Evolutionary conservation across 768 basidiomycete genomes (phyloP).

Genomic region (Xerocomellus dryophilus): DNA sequence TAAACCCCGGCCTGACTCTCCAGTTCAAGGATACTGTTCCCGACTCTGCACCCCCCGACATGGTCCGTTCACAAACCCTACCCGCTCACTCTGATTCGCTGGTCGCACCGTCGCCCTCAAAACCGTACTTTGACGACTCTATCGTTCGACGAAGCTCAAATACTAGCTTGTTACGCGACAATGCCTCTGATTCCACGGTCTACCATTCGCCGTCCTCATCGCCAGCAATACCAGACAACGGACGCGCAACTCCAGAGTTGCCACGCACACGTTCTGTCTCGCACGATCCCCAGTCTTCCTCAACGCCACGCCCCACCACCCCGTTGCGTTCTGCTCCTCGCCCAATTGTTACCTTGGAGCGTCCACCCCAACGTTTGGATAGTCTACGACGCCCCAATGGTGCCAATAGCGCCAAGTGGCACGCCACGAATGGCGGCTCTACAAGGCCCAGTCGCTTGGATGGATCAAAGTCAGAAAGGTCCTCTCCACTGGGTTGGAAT

Average conservation of each 20-base stretch:
- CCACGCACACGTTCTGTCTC: conserved; percentile 40
- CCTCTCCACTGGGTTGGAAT: conserved; percentile 22
- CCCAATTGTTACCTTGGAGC: conserved; percentile 35
- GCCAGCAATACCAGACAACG: conserved; percentile 31
- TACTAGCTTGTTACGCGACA: conserved; percentile 26
- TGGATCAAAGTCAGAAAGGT: conserved; percentile 14
- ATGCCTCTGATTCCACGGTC: conserved; percentile 25
- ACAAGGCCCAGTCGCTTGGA: conserved; percentile 17
- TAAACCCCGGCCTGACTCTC: conserved; percentile 49
- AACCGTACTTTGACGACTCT: conserved; percentile 12
- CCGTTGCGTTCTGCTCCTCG: conserved; percentile 23
- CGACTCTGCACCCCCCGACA: conserved; percentile 22
- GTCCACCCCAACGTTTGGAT: conserved; percentile 33
- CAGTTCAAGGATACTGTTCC: conserved; percentile 17
- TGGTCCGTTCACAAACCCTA: conserved; percentile 31
- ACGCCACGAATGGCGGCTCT: conserved; percentile 4
- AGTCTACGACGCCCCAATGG: conserved; percentile 25
- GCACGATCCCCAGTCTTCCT: conserved; percentile 20
- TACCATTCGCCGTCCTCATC: conserved; percentile 41
- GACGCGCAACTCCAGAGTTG: conserved; percentile 39
- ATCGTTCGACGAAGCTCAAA: conserved; percentile 23
- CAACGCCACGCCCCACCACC: conserved; percentile 7
- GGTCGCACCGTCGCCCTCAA: conserved; percentile 17
- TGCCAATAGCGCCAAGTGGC: not conserved
- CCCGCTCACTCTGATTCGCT: conserved; percentile 29